These are phyloP conservation scores for Trichoderma cornu-damae DNA, from an alignment of 2,329 filamentous ascomycete species.

Conservation along the genomic window DNA sequence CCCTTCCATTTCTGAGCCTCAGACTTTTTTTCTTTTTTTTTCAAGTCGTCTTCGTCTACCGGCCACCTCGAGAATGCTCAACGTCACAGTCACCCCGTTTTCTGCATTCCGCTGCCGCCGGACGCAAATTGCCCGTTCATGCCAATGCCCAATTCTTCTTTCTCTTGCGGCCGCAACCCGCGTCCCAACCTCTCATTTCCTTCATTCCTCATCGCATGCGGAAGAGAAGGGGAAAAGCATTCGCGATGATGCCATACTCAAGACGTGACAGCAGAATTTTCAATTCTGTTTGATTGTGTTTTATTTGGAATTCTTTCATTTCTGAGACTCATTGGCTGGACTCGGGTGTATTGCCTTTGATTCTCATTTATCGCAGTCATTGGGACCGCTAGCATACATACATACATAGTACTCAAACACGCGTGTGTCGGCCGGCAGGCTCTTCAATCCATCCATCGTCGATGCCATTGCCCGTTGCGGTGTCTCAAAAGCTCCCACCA, in stretches of 20 bases:
- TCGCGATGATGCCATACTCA: not conserved
- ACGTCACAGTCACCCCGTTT: not conserved
- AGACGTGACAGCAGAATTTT: not conserved
- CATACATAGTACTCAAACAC: constrained; percentile 7
- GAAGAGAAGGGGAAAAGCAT: not conserved
- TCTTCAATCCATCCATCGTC: not conserved
- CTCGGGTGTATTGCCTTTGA: not conserved
- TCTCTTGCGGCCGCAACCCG: not conserved
- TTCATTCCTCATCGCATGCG: not conserved
- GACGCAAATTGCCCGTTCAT: constrained; percentile 12
- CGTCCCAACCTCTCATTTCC: not conserved
- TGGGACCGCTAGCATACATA: constrained; percentile 6
- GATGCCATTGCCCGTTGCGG: not conserved
- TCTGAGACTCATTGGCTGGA: too few species aligned
- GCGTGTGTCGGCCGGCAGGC: not conserved
- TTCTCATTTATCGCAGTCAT: constrained; percentile 8
- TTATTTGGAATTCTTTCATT: not conserved
- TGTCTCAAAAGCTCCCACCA: constrained; percentile 8
- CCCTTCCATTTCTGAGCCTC: too few species aligned
- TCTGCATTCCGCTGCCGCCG: constrained; percentile 3
- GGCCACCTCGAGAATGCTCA: not conserved
- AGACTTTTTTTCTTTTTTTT: constrained; percentile 1
- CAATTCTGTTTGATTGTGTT: not conserved
- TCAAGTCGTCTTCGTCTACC: not conserved
- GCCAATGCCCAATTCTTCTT: not conserved